Conservation (phyloP, 2,329 filamentous ascomycete species). For the Hymenotorrendiella dingleyae region DNA sequence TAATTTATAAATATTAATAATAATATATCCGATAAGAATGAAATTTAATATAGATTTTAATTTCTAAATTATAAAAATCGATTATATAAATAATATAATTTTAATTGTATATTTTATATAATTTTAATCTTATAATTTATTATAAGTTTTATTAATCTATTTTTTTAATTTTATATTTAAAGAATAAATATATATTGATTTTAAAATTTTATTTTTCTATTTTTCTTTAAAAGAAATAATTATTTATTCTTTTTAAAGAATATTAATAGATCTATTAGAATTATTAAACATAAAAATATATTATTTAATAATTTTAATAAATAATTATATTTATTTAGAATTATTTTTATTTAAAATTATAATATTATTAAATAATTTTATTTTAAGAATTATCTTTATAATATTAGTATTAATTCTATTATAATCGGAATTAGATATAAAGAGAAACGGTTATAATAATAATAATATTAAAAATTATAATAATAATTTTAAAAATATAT, state of each 20-base stretch:
- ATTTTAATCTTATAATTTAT: neutral
- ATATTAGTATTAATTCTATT: no score
- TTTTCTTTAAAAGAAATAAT: neutral
- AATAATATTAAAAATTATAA: no score
- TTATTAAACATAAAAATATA: no score
- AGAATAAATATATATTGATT: neutral
- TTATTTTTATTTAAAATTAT: neutral
- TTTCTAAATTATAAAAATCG: neutral
- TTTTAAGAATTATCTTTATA: no score
- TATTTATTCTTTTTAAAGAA: neutral
- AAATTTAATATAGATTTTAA: neutral
- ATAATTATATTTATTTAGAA: no score
- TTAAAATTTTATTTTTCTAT: neutral
- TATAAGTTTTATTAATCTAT: neutral
- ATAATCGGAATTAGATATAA: no score
- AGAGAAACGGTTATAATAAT: no score
- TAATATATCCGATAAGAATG: neutral
- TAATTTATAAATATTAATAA: neutral
- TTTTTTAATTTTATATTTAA: neutral
- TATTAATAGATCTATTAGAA: slow-evolving; percentile 6
- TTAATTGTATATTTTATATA: neutral
- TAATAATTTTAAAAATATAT: no score
- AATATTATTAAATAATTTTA: slow-evolving; percentile 1
- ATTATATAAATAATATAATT: no score
- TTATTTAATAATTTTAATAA: no score